Base-by-base conservation (phyloP, 768 basidiomycete species). In the Russula vinacea region DNA sequence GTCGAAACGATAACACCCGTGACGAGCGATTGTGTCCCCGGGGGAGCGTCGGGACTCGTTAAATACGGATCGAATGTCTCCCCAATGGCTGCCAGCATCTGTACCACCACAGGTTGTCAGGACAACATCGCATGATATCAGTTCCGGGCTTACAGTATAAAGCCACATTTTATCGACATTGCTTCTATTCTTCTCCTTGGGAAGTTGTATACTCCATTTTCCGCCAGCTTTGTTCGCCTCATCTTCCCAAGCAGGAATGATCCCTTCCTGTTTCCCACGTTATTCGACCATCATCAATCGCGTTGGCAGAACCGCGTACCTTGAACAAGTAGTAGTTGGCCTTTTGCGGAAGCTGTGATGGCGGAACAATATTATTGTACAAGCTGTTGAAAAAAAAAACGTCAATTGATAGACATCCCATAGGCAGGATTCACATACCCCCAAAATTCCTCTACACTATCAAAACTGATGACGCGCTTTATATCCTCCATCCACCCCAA, bases 311-410 rank as follows among this genome's bases (percentile, higher is more conserved):
- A 32, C 4, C n/a, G 76, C 84, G 54, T 58, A 88, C 92, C 82
- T 97, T 98, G 87, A 99, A 98, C 68, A 99, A 81, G 79, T 98
- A 99, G 76, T 99, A 99, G 74, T 98, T 98, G n/a, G 94, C 93
- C 79, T 97, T 98, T 76, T 87, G 87, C 44, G 94, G 92, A 67
- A 98, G 80, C 72, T 87, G 84, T 22, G 94, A 96, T 17, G 97
- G 97, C 29, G 94, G 92, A 53, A 99, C 88, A 71, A 98, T 96
- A 77, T 98, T 97, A 77, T 98, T 97, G 78, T 97, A 95, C 67
- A 97, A 77, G 10, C 91, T 95, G 66, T 45, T 60, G 44, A 62
- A 44, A 58, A 47, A 58, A 45, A 62, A 52, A 56, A 40, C 62
- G 60, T 73, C 59, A 74, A 63, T 66, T 55, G 37, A 56, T 56